Evolutionary conservation across 495 filamentous ascomycete genomes (phyloP), one percentile per base, ranked within the genome.

Genomic region (Hamigera avellanea): DNA sequence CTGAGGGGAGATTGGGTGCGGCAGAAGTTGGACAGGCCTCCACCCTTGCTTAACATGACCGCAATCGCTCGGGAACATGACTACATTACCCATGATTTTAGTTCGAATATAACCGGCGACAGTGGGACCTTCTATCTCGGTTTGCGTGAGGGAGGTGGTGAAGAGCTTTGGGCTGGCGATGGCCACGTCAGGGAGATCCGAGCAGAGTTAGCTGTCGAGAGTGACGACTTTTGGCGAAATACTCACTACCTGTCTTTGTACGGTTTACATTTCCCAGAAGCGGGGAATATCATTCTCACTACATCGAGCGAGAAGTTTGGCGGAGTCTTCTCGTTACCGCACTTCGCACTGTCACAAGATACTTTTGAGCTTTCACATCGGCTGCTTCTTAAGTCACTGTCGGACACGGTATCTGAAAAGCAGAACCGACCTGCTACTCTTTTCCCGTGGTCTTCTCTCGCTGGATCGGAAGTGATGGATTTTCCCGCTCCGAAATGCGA

Each of bases 231-330:
- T 32, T 73, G 64, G 56, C 74, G 80, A 18, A 74, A 75, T 51
- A 80, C 75, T 44, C 84, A 80, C 73, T 76, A 83, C 38, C 67
- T 93, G 53, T 70, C 69, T 16, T 57, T 94, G 26, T 74, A 82
- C 47, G 91, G 91, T 14, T 71, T 91, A 3, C 88, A 95, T 63
- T 89, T 83, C 62, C 76, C 79, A 17, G 64, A 72, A 17, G 69
- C 76, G 32, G 91, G 91, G 2, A 68, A 72, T 4, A 78, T 93
- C 28, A 57, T 95, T 12, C 54, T 95, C 35, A 83, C 78, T 6
- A 95, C 91, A 1, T 85, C 87, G 9, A 93, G 83, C 49, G 83
- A 93, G 53, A 95, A 93, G 61, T 95, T 87, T 52, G 70, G 78
- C 14, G 91, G 91, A 26, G 74, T 95, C 19, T 93, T 94, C 52